Percentiles rank a stretch among this genome's conserved stretches.
These are phyloP conservation scores for Fusarium liriodendri DNA, from an alignment of 2,329 filamentous ascomycete species.

Conservation along the genomic window DNA sequence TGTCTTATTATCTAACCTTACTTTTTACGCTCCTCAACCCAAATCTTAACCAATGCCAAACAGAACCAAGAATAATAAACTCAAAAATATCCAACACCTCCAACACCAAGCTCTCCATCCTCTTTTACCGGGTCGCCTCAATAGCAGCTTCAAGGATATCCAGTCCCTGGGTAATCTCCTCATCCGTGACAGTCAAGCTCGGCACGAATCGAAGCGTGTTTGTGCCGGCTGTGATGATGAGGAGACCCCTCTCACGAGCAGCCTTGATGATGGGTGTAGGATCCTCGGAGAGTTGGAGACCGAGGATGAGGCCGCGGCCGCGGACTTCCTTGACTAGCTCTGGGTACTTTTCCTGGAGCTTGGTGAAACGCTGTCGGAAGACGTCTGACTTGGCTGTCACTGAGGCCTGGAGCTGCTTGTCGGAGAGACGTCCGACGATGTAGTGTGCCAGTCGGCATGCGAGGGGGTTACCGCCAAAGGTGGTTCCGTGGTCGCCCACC, in stretches of 20 bases:
- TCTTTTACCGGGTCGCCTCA: constrained; percentile 51
- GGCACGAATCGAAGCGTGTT: constrained; percentile 95
- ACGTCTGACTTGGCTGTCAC: constrained; percentile 74
- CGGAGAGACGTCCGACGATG: constrained; percentile 81
- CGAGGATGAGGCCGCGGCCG: constrained; percentile 86
- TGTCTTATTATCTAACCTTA: constrained; percentile 1
- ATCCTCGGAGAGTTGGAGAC: constrained; percentile 82
- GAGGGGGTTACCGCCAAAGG: constrained; percentile 92
- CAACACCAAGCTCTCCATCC: neutral
- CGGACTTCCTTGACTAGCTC: constrained; percentile 81
- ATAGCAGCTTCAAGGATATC: constrained; percentile 79
- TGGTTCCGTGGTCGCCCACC: constrained; percentile 89
- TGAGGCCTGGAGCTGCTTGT: constrained; percentile 73
- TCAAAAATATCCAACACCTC: neutral
- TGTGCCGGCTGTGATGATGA: constrained; percentile 92
- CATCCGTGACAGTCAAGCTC: constrained; percentile 81
- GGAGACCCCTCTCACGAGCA: constrained; percentile 84
- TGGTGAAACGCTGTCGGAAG: constrained; percentile 60
- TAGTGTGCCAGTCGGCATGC: constrained; percentile 87
- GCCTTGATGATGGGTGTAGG: constrained; percentile 82
- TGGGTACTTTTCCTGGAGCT: constrained; percentile 66
- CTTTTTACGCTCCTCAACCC: constrained; percentile 7
- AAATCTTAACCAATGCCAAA: constrained; percentile 4
- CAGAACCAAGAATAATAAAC: neutral
- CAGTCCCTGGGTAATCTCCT: constrained; percentile 83